A percentile compares a stretch with the other conserved stretches of the same genome.
Evolutionary conservation across 192 early-diverging fungal species (phyloP).

Genomic region (Backusella mclennaniae): DNA sequence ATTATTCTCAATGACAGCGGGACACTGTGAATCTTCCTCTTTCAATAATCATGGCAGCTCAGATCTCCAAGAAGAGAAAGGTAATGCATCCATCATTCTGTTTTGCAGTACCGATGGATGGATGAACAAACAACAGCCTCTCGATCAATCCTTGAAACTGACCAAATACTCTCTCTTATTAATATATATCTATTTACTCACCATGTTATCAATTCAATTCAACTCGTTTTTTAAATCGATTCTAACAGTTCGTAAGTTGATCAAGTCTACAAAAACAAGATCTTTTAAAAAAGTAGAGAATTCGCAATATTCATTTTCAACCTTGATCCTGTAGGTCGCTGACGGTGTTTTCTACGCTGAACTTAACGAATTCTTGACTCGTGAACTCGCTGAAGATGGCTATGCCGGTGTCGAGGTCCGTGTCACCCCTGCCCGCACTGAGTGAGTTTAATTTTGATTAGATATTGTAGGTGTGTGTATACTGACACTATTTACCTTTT

Average conservation of each 20-base stretch:
- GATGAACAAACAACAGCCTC: neutral
- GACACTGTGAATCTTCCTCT: constrained; percentile 16
- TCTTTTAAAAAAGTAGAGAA: too few species aligned
- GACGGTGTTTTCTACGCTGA: constrained; percentile 99
- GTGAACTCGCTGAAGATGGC: constrained; percentile 96
- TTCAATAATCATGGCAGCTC: constrained; percentile 36
- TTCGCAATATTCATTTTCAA: neutral
- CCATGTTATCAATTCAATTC: neutral
- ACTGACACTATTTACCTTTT: neutral
- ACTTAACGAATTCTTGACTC: constrained; percentile 98
- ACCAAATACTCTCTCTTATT: neutral
- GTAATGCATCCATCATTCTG: constrained; percentile 31
- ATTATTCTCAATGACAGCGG: neutral
- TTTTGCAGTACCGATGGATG: neutral
- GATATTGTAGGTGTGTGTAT: neutral
- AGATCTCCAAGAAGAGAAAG: constrained; percentile 78
- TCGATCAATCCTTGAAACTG: neutral
- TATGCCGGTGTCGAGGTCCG: constrained; percentile 99
- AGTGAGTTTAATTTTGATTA: constrained; percentile 40
- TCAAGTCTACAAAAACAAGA: neutral
- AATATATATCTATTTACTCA: too few species aligned
- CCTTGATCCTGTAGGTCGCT: constrained; percentile 69
- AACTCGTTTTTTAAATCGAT: neutral
- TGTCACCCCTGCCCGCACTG: constrained; percentile 98
- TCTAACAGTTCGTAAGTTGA: constrained; percentile 31